Evolutionary conservation across 2,329 filamentous ascomycete species (phyloP).

Genomic region (Exophiala calicioides): DNA sequence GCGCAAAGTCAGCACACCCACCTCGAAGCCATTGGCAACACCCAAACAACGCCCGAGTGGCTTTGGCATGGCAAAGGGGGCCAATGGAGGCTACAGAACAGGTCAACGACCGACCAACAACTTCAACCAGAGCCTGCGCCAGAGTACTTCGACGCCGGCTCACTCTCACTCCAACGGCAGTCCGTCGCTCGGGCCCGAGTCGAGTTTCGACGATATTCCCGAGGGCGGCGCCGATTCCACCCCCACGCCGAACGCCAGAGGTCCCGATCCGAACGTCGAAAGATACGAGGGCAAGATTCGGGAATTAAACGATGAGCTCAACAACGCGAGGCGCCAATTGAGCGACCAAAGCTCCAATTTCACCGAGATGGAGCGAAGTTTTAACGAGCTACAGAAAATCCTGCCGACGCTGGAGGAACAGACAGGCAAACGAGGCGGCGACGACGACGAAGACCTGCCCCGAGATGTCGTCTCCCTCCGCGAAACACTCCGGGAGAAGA

Average conservation of each 20-base stretch:
- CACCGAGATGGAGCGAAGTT: constrained; percentile 83
- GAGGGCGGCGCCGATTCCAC: constrained; percentile 42
- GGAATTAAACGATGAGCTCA: constrained; percentile 71
- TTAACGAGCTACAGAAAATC: constrained; percentile 76
- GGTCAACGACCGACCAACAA: constrained; percentile 53
- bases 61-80: constrained; percentile 41
- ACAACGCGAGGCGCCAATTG: constrained; percentile 80
- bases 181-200: constrained; percentile 34
- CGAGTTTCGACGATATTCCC: constrained; percentile 51
- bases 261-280: constrained; percentile 34
- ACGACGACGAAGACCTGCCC: constrained; percentile 27
- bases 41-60: constrained; percentile 29
- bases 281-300: constrained; percentile 47
- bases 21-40: constrained; percentile 25
- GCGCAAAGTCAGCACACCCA: constrained; percentile 60
- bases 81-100: constrained; percentile 61
- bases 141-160: constrained; percentile 24
- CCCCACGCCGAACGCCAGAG: constrained; percentile 45
- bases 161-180: constrained; percentile 12
- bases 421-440: constrained; percentile 53
- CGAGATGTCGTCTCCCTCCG: constrained; percentile 76
- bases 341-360: constrained; percentile 81
- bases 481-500: constrained; percentile 86
- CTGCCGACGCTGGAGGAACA: constrained; percentile 52
- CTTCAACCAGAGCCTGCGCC: constrained; percentile 38